phyloP scores from a whole-genome alignment of 768 basidiomycete genomes.

The Paxillus involutus region DNA sequence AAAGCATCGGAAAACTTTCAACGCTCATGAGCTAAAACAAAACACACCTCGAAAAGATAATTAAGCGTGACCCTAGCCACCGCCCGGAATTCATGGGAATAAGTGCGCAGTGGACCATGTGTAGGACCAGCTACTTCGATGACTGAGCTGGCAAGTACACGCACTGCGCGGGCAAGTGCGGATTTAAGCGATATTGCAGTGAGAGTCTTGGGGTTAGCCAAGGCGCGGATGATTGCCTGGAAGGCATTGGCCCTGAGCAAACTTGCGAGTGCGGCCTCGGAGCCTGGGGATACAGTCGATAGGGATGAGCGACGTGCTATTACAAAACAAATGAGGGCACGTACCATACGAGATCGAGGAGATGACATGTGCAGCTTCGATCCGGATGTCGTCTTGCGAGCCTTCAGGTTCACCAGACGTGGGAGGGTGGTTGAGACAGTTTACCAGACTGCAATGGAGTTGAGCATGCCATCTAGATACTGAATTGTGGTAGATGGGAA shows the following conservation, averaged over 20 bases:
- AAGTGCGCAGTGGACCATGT: constrained; percentile 54
- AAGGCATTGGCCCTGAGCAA: constrained; percentile 59
- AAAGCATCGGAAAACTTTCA: background rate
- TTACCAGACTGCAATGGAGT: constrained; percentile 51
- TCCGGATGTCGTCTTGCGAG: constrained; percentile 52
- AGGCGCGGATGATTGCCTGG: constrained; percentile 59
- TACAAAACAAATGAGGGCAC: background rate
- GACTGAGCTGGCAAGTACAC: constrained; percentile 55
- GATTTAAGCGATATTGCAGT: constrained; percentile 43
- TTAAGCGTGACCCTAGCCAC: constrained; percentile 60
- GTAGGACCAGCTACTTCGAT: constrained; percentile 72
- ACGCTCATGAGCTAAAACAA: background rate
- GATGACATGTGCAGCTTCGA: constrained; percentile 75
- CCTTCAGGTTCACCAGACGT: constrained; percentile 32
- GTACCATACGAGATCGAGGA: constrained; percentile 72
- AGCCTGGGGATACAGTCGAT: constrained; percentile 40
- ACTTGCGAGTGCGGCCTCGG: constrained; percentile 56
- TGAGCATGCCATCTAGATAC: background rate
- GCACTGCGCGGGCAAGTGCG: constrained; percentile 64
- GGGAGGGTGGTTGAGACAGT: constrained; percentile 50
- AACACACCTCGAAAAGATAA: constrained; percentile 57
- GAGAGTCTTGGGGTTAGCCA: constrained; percentile 41
- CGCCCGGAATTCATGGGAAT: constrained; percentile 37
- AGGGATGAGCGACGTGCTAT: background rate
- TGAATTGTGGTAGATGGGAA: constrained; percentile 1